Evolutionary conservation across 2,329 filamentous ascomycete genomes (phyloP).

Genomic region (Neophaeococcomyces mojaviensis): DNA sequence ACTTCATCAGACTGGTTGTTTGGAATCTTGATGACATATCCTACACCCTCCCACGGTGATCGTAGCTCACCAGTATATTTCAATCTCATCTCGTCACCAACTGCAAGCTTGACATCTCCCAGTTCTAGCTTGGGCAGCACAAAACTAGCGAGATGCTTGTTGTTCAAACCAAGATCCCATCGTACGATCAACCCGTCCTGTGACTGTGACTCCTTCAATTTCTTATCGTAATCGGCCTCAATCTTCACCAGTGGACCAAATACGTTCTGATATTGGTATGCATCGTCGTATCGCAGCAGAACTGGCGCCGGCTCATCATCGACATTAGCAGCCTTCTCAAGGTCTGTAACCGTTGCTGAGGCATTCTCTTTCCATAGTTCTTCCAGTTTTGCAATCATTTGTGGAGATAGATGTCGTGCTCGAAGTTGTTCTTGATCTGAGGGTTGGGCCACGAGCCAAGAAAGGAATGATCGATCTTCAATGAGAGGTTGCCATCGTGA

Average conservation of each 20-base stretch:
- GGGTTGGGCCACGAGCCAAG: constrained; percentile 84
- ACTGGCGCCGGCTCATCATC: constrained; percentile 95
- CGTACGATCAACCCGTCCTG: constrained; percentile 91
- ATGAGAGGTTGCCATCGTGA: constrained; percentile 97
- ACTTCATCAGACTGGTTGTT: constrained; percentile 99
- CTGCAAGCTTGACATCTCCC: constrained; percentile 93
- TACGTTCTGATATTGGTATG: constrained; percentile 97
- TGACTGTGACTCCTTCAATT: constrained; percentile 95
- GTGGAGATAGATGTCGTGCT: constrained; percentile 83
- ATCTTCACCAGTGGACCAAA: constrained; percentile 98
- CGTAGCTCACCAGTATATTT: constrained; percentile 93
- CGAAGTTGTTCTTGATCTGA: constrained; percentile 93
- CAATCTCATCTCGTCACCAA: constrained; percentile 96
- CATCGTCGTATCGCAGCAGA: constrained; percentile 87
- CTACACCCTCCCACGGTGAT: constrained; percentile 90
- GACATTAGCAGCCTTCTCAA: constrained; percentile 83
- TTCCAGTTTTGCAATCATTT: constrained; percentile 92
- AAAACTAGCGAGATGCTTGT: constrained; percentile 94
- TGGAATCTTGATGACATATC: constrained; percentile 98
- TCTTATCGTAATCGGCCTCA: constrained; percentile 97
- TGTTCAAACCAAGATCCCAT: constrained; percentile 93
- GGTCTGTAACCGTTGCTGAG: constrained; percentile 75
- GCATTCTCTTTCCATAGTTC: constrained; percentile 98
- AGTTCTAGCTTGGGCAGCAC: constrained; percentile 94
- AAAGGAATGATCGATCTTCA: constrained; percentile 87